phyloP scores from a whole-genome alignment of 805 yeast genomes.

The Ogataea glucozyma region DNA sequence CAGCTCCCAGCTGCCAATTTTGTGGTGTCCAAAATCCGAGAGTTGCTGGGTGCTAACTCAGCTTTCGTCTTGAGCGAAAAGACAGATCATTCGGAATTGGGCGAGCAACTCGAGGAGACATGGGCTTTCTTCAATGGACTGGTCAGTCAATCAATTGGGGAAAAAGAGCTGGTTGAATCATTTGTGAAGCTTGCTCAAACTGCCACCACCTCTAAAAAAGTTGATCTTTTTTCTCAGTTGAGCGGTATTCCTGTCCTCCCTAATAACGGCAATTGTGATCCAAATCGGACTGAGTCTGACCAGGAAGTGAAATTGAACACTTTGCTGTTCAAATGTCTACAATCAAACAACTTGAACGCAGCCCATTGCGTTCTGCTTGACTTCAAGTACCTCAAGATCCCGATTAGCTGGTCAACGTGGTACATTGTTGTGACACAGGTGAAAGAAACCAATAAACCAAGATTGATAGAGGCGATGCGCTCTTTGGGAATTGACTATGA shows the following conservation, averaged over 20 bases:
- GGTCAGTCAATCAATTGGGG: not conserved
- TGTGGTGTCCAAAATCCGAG: constrained; percentile 1
- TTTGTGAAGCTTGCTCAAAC: not conserved
- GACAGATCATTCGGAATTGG: not conserved
- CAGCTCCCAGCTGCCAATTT: not conserved
- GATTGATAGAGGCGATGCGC: not conserved
- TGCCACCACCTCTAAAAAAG: not conserved
- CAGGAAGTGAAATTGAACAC: not conserved
- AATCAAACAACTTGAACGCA: not conserved
- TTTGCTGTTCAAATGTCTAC: not conserved
- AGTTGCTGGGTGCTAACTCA: not conserved
- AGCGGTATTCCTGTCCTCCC: not conserved
- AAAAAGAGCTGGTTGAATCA: not conserved
- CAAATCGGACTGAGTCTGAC: not conserved
- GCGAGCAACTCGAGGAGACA: not conserved
- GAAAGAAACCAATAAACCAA: not conserved
- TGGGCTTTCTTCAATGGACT: not conserved
- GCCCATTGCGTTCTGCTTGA: not conserved
- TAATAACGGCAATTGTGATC: too few relatives aligned
- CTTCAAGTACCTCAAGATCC: not conserved
- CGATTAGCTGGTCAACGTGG: constrained; percentile 4
- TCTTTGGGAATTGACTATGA: not conserved
- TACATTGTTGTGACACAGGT: not conserved
- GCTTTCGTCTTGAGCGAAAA: too few relatives aligned
- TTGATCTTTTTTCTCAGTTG: not conserved